Evolutionary conservation across 257 asterid species (phyloP).

Genomic region (Penstemon davidsonii): DNA sequence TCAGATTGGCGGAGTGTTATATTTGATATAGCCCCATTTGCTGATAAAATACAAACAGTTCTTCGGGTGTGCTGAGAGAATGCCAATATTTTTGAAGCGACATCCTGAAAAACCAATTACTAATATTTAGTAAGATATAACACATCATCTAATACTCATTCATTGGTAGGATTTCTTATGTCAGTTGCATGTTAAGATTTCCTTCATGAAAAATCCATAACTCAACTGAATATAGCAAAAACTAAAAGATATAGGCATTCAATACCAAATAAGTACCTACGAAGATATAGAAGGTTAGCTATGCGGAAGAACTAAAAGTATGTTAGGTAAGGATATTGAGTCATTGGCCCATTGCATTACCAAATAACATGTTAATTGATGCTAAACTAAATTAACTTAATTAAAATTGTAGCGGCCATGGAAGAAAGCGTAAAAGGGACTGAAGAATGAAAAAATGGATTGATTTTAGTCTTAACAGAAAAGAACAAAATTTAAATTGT

Average conservation of each 20-base stretch:
- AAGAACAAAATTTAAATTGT: background rate
- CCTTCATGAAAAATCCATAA: too few relatives aligned
- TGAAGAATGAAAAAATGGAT: background rate
- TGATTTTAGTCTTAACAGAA: background rate
- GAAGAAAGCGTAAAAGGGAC: background rate
- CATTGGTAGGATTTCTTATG: too few relatives aligned
- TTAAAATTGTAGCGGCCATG: too few relatives aligned
- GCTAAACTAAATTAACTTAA: background rate
- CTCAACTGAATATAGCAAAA: too few relatives aligned
- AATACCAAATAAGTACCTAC: too few relatives aligned
- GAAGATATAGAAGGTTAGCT: too few relatives aligned
- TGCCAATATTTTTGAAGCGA: slow-evolving; percentile 25
- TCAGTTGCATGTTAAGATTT: too few relatives aligned
- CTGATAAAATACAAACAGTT: slow-evolving; percentile 25
- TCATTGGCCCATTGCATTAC: too few relatives aligned
- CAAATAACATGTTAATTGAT: background rate
- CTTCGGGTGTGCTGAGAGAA: slow-evolving; percentile 16
- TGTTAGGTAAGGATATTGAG: too few relatives aligned
- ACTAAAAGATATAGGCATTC: background rate
- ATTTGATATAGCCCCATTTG: slow-evolving; percentile 27
- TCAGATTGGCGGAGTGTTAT: slow-evolving; percentile 22
- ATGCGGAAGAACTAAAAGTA: too few relatives aligned
- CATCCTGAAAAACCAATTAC: slow-evolving; percentile 26
- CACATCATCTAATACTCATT: too few relatives aligned
- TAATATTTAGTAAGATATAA: slow-evolving; percentile 4